phyloP scores from a whole-genome alignment of 768 basidiomycete genomes.

The Hericium coralloides region DNA sequence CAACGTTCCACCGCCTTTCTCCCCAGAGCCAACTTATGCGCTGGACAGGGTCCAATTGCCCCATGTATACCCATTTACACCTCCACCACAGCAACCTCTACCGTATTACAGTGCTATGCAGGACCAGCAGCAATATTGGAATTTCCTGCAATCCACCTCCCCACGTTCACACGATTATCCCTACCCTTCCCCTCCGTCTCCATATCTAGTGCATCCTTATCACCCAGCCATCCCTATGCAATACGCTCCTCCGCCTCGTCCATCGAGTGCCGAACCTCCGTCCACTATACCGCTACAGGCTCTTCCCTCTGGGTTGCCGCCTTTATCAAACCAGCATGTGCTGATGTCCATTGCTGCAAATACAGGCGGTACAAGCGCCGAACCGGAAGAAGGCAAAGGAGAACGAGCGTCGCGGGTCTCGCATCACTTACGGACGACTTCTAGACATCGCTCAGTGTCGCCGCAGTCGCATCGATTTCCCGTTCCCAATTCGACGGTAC shows the following conservation, averaged over 20 bases:
- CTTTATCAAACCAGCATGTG: slow-evolving; percentile 20
- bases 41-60: slow-evolving; percentile 22
- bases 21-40: slow-evolving; percentile 12
- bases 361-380: slow-evolving; percentile 9
- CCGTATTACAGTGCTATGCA: slow-evolving; percentile 25
- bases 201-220: slow-evolving; percentile 15
- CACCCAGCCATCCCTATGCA: slow-evolving; percentile 25
- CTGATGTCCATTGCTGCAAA: slow-evolving; percentile 1
- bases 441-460: slow-evolving; percentile 53
- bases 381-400: slow-evolving; percentile 52
- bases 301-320: slow-evolving; percentile 29
- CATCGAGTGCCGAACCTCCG: slow-evolving; percentile 41
- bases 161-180: slow-evolving; percentile 19
- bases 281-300: slow-evolving; percentile 24
- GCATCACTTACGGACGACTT: slow-evolving; percentile 47
- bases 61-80: slow-evolving; percentile 24
- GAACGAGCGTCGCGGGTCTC: slow-evolving; percentile 49
- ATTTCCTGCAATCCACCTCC: slow-evolving; percentile 23
- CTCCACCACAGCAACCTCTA: slow-evolving; percentile 4
- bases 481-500: slow-evolving; percentile 18
- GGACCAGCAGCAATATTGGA: slow-evolving; percentile 23
- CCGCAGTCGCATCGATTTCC: slow-evolving; percentile 50
- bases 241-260: slow-evolving; percentile 29
- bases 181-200: slow-evolving; percentile 23
- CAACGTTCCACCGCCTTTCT: slow-evolving; percentile 8